Evolutionary conservation across 768 basidiomycete genomes (phyloP), one percentile per base, ranked within the genome.

Genomic region (Leccinum boreale): DNA sequence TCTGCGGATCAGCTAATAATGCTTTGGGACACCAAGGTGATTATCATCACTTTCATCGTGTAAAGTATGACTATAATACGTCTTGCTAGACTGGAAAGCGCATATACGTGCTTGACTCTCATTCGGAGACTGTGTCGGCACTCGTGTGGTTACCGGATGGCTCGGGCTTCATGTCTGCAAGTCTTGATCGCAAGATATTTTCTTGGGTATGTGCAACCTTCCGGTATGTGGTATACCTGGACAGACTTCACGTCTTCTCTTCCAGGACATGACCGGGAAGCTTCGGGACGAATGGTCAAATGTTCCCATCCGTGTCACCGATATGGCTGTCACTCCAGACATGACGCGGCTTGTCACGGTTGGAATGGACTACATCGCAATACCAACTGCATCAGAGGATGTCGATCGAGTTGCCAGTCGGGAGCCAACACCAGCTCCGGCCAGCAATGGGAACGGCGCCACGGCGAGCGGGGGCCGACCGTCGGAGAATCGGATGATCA

Each of bases 21-120:
- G 75, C 78, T 98, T 67, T 99, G 94, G 94, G 87, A 96, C 70
- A 79, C 87, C 35, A 85, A 87, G 83, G 96, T 94, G 64, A 68
- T 69, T 67, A 31, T n/a, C 55, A 35, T 53, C 50, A 50, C 15
- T 35, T 51, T 49, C 24, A 47, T 44, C 49, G 21, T 56, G 10
- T 26, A 42, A 55, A 19, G 42, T 28, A 5, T 26, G 17, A 49
- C 57, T 52, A 36, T 53, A 52, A 47, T 17, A 67, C 59, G 52
- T 62, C 39, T 59, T 63, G 23, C 11, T 65, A 95, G 92, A 89
- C 87, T 35, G 92, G 92, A n/a, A 72, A 79, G 53, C 86, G 84
- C 68, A 75, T 87, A 51, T 78, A 84, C 57, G 80, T 82, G 0
- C 77, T 92, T 21, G 81, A 85, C 11, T 81, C 81, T 36, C 94